Percentiles rank a stretch among this genome's conserved stretches.
Conservation (phyloP, 2,329 filamentous ascomycete genomes). For the Aspergillus sp. region DNA sequence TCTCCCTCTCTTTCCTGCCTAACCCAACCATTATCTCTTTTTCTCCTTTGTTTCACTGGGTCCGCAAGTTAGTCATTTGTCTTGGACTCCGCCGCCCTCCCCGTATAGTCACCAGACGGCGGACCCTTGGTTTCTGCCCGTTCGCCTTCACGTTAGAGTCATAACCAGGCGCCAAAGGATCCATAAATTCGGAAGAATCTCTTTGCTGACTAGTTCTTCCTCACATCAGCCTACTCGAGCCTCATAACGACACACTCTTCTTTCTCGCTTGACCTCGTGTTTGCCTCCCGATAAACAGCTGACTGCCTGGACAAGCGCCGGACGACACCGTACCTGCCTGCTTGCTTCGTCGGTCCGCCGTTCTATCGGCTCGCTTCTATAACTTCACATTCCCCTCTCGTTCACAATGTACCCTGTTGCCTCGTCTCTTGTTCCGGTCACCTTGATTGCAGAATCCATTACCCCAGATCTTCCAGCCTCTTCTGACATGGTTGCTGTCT, state of each 20-base stretch:
- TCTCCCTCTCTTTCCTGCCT: conserved; percentile 12
- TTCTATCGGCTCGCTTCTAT: conserved; percentile 29
- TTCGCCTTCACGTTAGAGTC: conserved; percentile 15
- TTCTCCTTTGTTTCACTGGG: conserved; percentile 12
- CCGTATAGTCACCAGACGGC: conserved; percentile 21
- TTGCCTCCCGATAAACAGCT: conserved; percentile 20
- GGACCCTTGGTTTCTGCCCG: conserved; percentile 14
- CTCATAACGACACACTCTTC: conserved; percentile 11
- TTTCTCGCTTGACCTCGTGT: conserved; percentile 10
- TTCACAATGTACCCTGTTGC: conserved; percentile 44
- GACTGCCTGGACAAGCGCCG: conserved; percentile 32
- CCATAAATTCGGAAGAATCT: conserved; percentile 8
- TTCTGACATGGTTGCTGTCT: conserved; percentile 26
- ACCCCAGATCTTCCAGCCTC: conserved; percentile 32
- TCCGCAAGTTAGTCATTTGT: conserved; percentile 17
- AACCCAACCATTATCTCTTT: conserved; percentile 9
- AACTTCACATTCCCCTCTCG: conserved; percentile 19
- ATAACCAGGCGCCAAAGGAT: conserved; percentile 16
- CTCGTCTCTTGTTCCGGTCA: conserved; percentile 37
- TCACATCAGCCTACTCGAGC: conserved; percentile 19
- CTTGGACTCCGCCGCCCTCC: conserved; percentile 15
- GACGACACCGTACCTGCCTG: conserved; percentile 27
- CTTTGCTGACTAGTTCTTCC: conserved; percentile 21
- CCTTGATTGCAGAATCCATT: conserved; percentile 33
- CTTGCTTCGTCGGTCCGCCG: conserved; percentile 32